A percentile compares a stretch with the other conserved stretches of the same genome.
These are phyloP conservation scores for Microsporum canis DNA, from an alignment of 2,329 filamentous ascomycete genomes.

Conservation along the genomic window DNA sequence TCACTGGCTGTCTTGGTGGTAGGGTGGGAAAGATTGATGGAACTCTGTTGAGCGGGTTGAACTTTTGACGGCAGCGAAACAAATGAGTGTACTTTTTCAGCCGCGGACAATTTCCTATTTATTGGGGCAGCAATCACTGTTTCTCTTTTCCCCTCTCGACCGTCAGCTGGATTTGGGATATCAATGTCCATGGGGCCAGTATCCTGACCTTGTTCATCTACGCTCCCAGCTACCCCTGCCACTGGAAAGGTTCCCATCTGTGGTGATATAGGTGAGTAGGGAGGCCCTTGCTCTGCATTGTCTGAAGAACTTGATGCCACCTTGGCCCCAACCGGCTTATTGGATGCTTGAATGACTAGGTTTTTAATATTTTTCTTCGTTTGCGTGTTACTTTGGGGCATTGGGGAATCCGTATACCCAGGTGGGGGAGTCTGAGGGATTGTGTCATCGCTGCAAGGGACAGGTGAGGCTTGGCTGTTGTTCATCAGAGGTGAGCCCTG, in stretches of 20 bases:
- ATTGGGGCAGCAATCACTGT: background rate
- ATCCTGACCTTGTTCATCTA: background rate
- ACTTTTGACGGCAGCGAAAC: background rate
- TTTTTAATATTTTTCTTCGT: background rate
- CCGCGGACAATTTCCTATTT: background rate
- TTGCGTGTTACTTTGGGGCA: background rate
- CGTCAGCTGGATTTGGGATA: background rate
- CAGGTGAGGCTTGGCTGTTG: background rate
- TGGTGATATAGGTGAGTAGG: conserved; percentile 7
- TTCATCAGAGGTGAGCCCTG: background rate
- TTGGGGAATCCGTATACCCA: background rate
- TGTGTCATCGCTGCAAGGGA: background rate
- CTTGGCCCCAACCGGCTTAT: background rate
- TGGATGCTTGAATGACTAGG: background rate
- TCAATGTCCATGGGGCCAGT: background rate
- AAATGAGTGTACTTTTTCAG: too few relatives aligned
- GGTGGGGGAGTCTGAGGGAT: background rate
- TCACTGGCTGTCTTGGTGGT: background rate
- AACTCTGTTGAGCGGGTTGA: background rate
- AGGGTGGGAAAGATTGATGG: background rate
- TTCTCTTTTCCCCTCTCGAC: background rate
- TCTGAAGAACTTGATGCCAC: background rate
- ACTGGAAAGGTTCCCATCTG: background rate
- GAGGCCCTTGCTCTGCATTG: conserved; percentile 3
- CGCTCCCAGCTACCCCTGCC: background rate